Percentiles rank a stretch among this genome's conserved stretches.
Conservation (phyloP, 768 basidiomycete genomes). For the Macrocybe gigantea region DNA sequence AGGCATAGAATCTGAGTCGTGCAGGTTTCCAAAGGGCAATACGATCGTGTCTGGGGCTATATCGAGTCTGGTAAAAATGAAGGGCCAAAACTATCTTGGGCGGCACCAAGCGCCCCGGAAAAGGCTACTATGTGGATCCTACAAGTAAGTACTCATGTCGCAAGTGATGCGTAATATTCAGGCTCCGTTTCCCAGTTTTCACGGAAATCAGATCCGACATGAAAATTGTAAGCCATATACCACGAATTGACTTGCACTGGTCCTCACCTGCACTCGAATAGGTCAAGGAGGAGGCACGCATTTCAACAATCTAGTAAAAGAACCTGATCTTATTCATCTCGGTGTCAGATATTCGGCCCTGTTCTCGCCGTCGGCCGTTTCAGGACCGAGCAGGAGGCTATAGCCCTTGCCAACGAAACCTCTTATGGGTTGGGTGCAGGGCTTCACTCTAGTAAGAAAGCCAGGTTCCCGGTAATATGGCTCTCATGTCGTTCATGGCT, state of each 20-base stretch:
- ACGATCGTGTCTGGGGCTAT: conserved; percentile 82
- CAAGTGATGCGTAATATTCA: neutral
- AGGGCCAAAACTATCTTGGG: conserved; percentile 79
- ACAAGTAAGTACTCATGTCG: conserved; percentile 52
- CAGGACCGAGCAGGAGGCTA: conserved; percentile 82
- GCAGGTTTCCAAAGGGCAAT: conserved; percentile 79
- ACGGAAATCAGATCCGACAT: conserved; percentile 73
- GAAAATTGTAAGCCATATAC: conserved; percentile 62
- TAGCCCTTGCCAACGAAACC: conserved; percentile 81
- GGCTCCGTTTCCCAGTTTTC: conserved; percentile 51
- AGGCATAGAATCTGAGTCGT: conserved; percentile 1
- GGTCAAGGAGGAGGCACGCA: conserved; percentile 66
- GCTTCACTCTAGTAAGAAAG: conserved; percentile 69
- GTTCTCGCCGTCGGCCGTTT: conserved; percentile 82
- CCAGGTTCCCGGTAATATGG: neutral
- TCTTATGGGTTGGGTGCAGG: conserved; percentile 90
- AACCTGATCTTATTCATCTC: too few relatives aligned
- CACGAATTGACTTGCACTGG: neutral
- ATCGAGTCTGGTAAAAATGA: conserved; percentile 81
- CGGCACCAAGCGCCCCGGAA: conserved; percentile 68
- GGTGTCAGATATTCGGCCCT: conserved; percentile 74
- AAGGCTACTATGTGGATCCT: conserved; percentile 88
- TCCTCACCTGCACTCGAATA: conserved; percentile 14
- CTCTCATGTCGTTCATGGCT: neutral
- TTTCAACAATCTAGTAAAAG: neutral